phyloP scores from a whole-genome alignment of 2,329 filamentous ascomycete species.

The Aspergillus hiratsukae region DNA sequence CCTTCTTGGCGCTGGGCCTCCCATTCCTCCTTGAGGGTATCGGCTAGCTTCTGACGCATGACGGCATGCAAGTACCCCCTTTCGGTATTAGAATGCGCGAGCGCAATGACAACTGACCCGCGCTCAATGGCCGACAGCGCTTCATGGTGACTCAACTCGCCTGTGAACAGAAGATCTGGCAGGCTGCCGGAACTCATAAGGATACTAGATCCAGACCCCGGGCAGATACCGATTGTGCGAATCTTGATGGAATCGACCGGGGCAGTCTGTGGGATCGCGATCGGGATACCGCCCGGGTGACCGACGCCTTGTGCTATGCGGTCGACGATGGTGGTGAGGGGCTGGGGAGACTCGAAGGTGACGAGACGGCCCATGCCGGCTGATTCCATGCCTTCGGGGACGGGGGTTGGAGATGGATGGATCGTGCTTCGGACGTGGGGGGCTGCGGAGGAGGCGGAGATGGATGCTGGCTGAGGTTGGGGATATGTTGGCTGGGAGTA shows the following conservation, averaged over 20 bases:
- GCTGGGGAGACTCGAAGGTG: conserved; percentile 49
- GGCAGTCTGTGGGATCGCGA: conserved; percentile 59
- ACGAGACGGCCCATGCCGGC: conserved; percentile 61
- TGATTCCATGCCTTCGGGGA: conserved; percentile 39
- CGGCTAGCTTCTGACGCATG: conserved; percentile 62
- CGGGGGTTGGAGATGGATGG: conserved; percentile 40
- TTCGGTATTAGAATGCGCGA: conserved; percentile 94
- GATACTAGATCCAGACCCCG: conserved; percentile 73
- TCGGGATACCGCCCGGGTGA: conserved; percentile 60
- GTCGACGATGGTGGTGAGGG: conserved; percentile 56
- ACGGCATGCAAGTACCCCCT: conserved; percentile 71
- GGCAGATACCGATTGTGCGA: conserved; percentile 75
- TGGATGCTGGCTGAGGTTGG: conserved; percentile 21
- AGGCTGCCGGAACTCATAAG: conserved; percentile 56
- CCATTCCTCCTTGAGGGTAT: conserved; percentile 56
- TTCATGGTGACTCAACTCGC: conserved; percentile 90
- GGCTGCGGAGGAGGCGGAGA: conserved; percentile 33
- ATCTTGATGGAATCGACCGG: conserved; percentile 55
- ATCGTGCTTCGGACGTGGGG: conserved; percentile 53
- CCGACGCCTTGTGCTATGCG: conserved; percentile 61
- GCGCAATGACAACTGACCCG: conserved; percentile 73
- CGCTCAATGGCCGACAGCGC: conserved; percentile 80
- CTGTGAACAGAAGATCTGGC: conserved; percentile 82
- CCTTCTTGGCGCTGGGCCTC: conserved; percentile 42
- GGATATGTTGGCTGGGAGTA: conserved; percentile 42